A percentile compares a stretch with the other conserved stretches of the same genome.
These are phyloP conservation scores for Cadophora malorum DNA, from an alignment of 2,329 filamentous ascomycete species.

Conservation along the genomic window DNA sequence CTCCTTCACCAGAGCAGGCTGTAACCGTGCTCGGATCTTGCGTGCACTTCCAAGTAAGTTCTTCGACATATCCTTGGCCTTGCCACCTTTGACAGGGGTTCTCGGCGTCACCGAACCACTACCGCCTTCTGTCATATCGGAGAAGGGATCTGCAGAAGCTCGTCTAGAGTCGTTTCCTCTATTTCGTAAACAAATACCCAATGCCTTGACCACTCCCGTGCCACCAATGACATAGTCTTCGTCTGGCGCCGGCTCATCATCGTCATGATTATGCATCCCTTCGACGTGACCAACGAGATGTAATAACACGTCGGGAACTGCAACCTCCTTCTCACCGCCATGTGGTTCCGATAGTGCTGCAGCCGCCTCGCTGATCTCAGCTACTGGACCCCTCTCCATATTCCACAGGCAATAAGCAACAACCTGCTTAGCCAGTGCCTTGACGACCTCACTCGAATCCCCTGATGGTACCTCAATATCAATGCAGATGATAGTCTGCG, in stretches of 20 bases:
- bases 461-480: constrained; percentile 87
- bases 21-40: constrained; percentile 83
- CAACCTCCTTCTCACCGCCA: constrained; percentile 56
- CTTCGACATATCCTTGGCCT: constrained; percentile 92
- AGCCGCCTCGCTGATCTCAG: constrained; percentile 60
- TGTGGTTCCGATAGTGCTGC: constrained; percentile 45
- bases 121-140: constrained; percentile 37
- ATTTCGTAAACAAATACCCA: constrained; percentile 89
- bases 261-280: constrained; percentile 59
- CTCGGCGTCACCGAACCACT: constrained; percentile 55
- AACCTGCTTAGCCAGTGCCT: constrained; percentile 91
- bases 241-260: constrained; percentile 76
- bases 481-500: constrained; percentile 82
- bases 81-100: constrained; percentile 56
- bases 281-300: constrained; percentile 80
- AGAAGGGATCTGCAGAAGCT: constrained; percentile 38
- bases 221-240: constrained; percentile 96
- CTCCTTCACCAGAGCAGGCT: constrained; percentile 82
- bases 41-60: constrained; percentile 85
- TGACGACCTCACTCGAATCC: constrained; percentile 87
- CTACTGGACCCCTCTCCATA: constrained; percentile 78
- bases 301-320: constrained; percentile 82
- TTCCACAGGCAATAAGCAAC: constrained; percentile 93
- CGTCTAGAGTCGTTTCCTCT: constrained; percentile 68
- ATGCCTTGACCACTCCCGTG: constrained; percentile 91